A percentile compares a stretch with the other conserved stretches of the same genome.
phyloP scores from a whole-genome alignment of 192 early-diverging fungal species.

The Mortierella hygrophila region DNA sequence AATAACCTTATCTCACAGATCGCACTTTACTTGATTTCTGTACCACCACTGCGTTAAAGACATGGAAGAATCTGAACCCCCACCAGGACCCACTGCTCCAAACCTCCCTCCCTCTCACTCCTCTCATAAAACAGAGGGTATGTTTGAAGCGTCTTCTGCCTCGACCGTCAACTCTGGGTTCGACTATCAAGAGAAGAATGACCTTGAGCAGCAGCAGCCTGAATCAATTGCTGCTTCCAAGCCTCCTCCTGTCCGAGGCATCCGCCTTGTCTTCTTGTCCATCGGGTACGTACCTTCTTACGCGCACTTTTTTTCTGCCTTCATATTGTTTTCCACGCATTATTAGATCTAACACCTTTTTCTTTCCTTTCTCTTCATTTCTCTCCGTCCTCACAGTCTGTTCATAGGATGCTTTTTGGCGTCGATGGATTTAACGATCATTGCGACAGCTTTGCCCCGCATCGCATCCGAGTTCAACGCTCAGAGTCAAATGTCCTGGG shows the following conservation, averaged over 20 bases:
- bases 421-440: conserved; percentile 84
- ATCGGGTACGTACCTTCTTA: background rate
- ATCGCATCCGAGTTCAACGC: conserved; percentile 81
- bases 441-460: conserved; percentile 77
- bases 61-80: background rate
- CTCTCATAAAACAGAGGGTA: background rate
- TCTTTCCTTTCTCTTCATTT: background rate
- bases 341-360: background rate
- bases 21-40: background rate
- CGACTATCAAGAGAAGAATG: background rate
- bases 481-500: conserved; percentile 66
- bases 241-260: background rate
- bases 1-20: background rate
- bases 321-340: background rate
- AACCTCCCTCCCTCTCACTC: background rate
- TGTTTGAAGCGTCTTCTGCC: background rate
- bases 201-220: background rate
- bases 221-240: background rate
- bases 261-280: background rate
- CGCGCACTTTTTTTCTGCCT: background rate
- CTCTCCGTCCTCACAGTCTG: conserved; percentile 51
- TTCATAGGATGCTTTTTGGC: conserved; percentile 78
- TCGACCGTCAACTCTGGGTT: background rate
- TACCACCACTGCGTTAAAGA: background rate
- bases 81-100: background rate